Conservation (phyloP, 306 rosid genomes). For the Vigna mungo region DNA sequence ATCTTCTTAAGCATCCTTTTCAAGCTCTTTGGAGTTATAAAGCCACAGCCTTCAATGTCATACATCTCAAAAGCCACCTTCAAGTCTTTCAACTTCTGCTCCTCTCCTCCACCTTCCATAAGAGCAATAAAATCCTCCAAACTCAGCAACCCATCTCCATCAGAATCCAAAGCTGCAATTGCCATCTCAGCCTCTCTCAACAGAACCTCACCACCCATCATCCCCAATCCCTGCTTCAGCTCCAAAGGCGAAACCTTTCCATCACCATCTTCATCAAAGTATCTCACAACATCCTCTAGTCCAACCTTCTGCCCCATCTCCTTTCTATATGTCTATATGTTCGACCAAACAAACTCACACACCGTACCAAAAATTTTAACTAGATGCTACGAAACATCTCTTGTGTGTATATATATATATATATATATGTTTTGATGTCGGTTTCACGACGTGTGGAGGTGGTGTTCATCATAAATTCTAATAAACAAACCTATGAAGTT, state of each 20-base stretch:
- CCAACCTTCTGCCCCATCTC: slow-evolving; percentile 36
- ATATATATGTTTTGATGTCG: neutral
- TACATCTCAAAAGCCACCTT: slow-evolving; percentile 75
- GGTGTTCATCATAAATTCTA: neutral
- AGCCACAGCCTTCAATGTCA: slow-evolving; percentile 68
- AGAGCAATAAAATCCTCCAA: slow-evolving; percentile 63
- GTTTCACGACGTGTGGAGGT: slow-evolving; percentile 23
- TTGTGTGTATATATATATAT: too few relatives aligned
- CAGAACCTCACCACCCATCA: slow-evolving; percentile 59
- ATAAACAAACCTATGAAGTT: slow-evolving; percentile 30
- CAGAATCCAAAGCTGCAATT: slow-evolving; percentile 69
- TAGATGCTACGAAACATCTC: neutral
- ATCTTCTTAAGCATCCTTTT: slow-evolving; percentile 70
- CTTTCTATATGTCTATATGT: too few relatives aligned
- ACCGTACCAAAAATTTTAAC: neutral
- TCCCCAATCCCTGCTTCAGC: slow-evolving; percentile 54
- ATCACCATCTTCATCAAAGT: slow-evolving; percentile 87
- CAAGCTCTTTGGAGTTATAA: slow-evolving; percentile 78
- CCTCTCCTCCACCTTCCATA: slow-evolving; percentile 68
- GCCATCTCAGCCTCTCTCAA: slow-evolving; percentile 64
- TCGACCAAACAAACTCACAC: neutral
- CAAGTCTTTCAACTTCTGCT: slow-evolving; percentile 71
- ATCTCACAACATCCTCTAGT: slow-evolving; percentile 58
- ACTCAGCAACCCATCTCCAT: slow-evolving; percentile 79
- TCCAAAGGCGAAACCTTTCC: slow-evolving; percentile 76